phyloP scores from a whole-genome alignment of 768 basidiomycete species.

The Leccinum disarticulatum region DNA sequence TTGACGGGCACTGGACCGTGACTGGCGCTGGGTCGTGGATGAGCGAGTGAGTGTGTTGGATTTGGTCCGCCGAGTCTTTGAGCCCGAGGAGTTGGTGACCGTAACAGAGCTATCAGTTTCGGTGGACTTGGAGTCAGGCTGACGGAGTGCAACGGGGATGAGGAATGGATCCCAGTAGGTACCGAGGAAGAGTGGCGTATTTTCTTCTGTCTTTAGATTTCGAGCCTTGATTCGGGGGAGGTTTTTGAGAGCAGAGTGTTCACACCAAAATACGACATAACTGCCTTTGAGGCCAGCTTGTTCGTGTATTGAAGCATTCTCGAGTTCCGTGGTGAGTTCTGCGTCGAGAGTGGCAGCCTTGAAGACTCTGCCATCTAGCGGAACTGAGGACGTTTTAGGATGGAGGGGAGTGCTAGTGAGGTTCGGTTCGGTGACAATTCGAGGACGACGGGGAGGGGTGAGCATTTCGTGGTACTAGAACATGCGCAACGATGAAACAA shows the following conservation, averaged over 20 bases:
- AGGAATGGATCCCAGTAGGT: neutral
- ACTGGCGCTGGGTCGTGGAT: neutral
- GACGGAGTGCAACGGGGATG: neutral
- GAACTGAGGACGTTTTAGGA: neutral
- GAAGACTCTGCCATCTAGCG: neutral
- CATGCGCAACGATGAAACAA: neutral
- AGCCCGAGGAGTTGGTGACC: neutral
- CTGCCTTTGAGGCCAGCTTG: neutral
- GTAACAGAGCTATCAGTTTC: too few relatives aligned
- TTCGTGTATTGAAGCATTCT: neutral
- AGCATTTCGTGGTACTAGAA: neutral
- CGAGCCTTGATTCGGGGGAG: neutral
- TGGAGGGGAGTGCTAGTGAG: neutral
- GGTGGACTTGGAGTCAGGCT: neutral
- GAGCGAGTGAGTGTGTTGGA: neutral
- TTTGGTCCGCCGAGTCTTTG: neutral
- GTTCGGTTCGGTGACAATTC: neutral
- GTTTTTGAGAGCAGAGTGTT: neutral
- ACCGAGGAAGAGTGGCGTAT: neutral
- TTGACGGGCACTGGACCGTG: neutral
- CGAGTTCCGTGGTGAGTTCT: neutral
- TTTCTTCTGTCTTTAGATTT: neutral
- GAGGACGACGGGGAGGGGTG: neutral
- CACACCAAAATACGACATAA: neutral
- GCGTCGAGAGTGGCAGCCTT: neutral